Base-by-base conservation (phyloP, 73 alveolate species). In the Effrenium voratum region DNA sequence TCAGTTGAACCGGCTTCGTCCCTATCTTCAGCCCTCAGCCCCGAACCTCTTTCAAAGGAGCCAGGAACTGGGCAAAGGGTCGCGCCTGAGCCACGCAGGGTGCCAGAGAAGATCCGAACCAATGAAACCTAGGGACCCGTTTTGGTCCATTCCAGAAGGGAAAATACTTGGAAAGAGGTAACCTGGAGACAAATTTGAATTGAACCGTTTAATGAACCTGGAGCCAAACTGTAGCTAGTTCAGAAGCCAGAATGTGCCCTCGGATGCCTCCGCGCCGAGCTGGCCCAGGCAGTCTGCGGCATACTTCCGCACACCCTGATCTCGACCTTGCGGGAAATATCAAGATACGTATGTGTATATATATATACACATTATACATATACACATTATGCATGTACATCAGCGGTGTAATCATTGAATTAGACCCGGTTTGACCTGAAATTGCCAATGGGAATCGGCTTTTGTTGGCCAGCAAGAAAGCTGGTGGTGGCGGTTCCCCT, bases 221-320 rank as follows among this genome's bases (percentile, higher is more conserved):
- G 50, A 34, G 19, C 50, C 3, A 6, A 12, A 5, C 84, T 28
- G 28, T 3, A 57, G 12, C 70, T 32, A 24, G 12, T 1, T 1
- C 12, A 32, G n/a, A 57, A 57, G 70, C 70, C 70, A 57, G 26
- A 57, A 32, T 22, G 55, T 28, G 47, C 60, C 26, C n/a, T n/a
- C n/a, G n/a, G n/a, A n/a, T n/a, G 22, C 96, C 96, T 68, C 96
- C 19, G 96, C 32, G 2, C 96, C 96, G 50, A 88, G 52, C 40
- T 88, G 96, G 32, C 96, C 96, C 47, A 88, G 45, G 86, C 86
- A 60, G 26, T 88, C 96, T 0, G 86, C 85, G 36, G 96, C 96
- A 41, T 88, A 45, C 55, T 66, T 77, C 73, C 96, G 87, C 43
- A 88, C 96, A 2, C 96, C 96, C 45, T 88, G 75, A n/a, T 88